Base-by-base conservation (phyloP, 1,139 yeast genomes). In the Suhomyces kunorum region DNA sequence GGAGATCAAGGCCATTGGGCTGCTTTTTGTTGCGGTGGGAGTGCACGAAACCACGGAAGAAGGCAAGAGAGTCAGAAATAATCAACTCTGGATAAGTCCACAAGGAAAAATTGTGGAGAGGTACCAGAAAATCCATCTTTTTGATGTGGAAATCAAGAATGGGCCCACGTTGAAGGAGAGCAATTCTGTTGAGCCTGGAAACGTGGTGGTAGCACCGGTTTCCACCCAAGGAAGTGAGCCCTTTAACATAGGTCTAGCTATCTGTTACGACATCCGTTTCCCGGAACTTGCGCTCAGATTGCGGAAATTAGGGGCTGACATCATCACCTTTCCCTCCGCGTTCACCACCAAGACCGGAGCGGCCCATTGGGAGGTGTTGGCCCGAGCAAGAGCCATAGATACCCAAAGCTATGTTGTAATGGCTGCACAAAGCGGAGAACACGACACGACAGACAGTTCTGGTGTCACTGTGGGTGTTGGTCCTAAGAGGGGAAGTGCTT, bases 401-500 rank as follows among this genome's bases (percentile, higher is more conserved):
- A 78, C 92, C 1, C 98, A 92, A 59, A 73, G 87, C 51, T 92
- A 76, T 60, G 95, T 92, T 2, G 71, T 92, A 4, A 82, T 90
- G 85, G 92, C 98, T 0, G 97, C 95, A 0, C 98, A 90, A 58
- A 79, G 81, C 42, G 98, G 98, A 2, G 68, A 69, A 24, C 98
- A 92, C 59, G 71, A 74, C 39, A 70, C 75, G 0, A 59, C 63
- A n/a, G 61, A 58, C 1, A 64, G 58, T 24, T 40, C n/a, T n/a
- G n/a, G n/a, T n/a, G n/a, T n/a, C n/a, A n/a, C n/a, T n/a, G 6
- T 8, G 6, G 16, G 8, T 11, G 19, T 12, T 19, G 16, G 14
- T 1, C 16, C 12, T 8, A 12, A 5, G 14, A 12, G 28, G 28
- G 28, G 28, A 12, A 25, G 28, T 3, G 14, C 8, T n/a, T n/a